Conservation (phyloP, 2,329 filamentous ascomycete species). For the Claviceps quebecensis region DNA sequence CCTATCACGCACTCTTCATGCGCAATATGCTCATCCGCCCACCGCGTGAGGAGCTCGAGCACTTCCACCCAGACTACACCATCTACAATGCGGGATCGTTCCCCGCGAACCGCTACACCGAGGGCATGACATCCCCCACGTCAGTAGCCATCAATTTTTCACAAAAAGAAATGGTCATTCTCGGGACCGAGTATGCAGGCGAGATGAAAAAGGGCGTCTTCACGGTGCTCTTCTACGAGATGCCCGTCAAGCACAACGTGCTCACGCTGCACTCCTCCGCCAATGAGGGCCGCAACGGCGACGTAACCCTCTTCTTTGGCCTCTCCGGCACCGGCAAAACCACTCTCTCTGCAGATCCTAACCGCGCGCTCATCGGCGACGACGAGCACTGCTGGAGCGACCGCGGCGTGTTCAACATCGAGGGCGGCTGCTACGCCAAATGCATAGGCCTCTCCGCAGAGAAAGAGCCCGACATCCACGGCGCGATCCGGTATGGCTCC, state of each 20-base stretch:
- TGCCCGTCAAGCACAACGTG: conserved; percentile 99
- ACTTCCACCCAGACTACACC: conserved; percentile 98
- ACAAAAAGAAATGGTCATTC: conserved; percentile 99
- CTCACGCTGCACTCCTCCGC: conserved; percentile 96
- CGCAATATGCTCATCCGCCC: conserved; percentile 99
- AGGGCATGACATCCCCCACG: conserved; percentile 96
- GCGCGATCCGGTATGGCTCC: conserved; percentile 90
- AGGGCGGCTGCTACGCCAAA: conserved; percentile 99
- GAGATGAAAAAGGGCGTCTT: conserved; percentile 83
- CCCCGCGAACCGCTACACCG: conserved; percentile 95
- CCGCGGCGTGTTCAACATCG: conserved; percentile 95
- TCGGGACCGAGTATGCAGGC: conserved; percentile 95
- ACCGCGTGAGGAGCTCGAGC: conserved; percentile 75
- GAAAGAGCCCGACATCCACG: conserved; percentile 98
- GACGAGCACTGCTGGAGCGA: conserved; percentile 99
- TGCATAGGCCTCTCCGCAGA: conserved; percentile 92
- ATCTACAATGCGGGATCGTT: conserved; percentile 99
- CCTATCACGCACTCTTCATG: conserved; percentile 99
- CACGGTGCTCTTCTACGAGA: conserved; percentile 99
- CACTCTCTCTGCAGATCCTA: conserved; percentile 89
- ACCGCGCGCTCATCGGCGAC: conserved; percentile 91
- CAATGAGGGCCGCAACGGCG: conserved; percentile 87
- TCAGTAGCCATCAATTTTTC: conserved; percentile 98
- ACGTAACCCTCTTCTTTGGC: conserved; percentile 98
- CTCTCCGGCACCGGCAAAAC: conserved; percentile 98